Base-by-base conservation (phyloP, 805 yeast species). In the Torulaspora quercuum region DNA sequence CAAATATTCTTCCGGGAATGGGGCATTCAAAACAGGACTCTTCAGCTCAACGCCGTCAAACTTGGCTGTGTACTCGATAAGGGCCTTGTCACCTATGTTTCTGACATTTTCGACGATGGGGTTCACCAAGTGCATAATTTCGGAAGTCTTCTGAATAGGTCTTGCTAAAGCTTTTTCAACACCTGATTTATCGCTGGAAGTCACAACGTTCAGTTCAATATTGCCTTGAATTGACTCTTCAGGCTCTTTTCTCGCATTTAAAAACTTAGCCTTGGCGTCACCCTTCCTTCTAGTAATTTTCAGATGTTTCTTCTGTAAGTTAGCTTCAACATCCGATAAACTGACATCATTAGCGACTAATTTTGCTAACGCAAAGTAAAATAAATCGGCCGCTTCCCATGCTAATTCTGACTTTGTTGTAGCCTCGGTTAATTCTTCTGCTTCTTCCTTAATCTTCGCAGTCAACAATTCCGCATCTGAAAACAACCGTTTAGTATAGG, bases 371-470 rank as follows among this genome's bases (percentile, higher is more conserved):
- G 90, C 82, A 52, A 85, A 85, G 57, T 81, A 77, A 45, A 86
- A 70, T 59, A 92, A 70, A 61, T 92, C 98, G 6, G 98, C 98
- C 35, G 95, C 90, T 66, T 92, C 98, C 96, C 96, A 92, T 0
- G 97, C 82, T 37, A 87, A 74, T 39, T 90, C 82, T 2, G 73
- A 74, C 51, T 72, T 72, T 5, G 68, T 53, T 23, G 69, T 70
- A 11, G 98, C 97, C 41, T 88, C 96, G 20, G 88, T 78, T 45
- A 92, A 75, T 63, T 92, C 98, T 54, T 90, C 97, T 28, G 96
- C 94, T 64, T 92, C 98, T 66, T 92, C 98, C 61, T 79, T 78
- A 64, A 92, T 81, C 69, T 92, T 86, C 16, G 97, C 96, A 39
- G 72, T 68, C 49, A 92, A 71, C 34, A 92, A 69, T 16, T 69